phyloP scores from a whole-genome alignment of 768 basidiomycete species.

The Boletus rufocinnamomeus region DNA sequence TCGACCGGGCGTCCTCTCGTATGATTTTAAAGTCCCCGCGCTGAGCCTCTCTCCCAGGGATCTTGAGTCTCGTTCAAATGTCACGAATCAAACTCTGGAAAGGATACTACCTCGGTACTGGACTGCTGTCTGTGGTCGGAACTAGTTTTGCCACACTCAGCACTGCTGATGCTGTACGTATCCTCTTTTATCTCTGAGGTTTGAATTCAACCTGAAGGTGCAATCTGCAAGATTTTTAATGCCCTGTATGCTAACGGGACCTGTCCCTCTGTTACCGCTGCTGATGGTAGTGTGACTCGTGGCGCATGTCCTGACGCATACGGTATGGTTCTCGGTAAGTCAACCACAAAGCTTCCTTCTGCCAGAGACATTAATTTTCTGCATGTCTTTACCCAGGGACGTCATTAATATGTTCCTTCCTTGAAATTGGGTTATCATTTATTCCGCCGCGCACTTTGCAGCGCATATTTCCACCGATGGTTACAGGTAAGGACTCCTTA shows the following conservation, averaged over 20 bases:
- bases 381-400: constrained; percentile 50
- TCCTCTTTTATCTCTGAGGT: not conserved
- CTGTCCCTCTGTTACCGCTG: constrained; percentile 57
- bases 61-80: constrained; percentile 79
- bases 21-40: not conserved
- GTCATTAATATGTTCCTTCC: constrained; percentile 73
- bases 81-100: constrained; percentile 61
- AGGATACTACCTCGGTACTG: constrained; percentile 76
- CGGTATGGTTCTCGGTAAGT: constrained; percentile 69
- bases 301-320: constrained; percentile 78
- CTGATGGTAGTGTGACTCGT: constrained; percentile 61
- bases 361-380: not conserved
- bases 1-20: not conserved
- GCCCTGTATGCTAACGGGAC: constrained; percentile 80
- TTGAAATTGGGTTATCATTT: constrained; percentile 80
- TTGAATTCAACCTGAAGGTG: not conserved
- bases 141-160: constrained; percentile 79
- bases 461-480: constrained; percentile 75
- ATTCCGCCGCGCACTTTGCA: constrained; percentile 63
- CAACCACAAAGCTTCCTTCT: not conserved
- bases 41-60: constrained; percentile 45
- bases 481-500: constrained; percentile 52
- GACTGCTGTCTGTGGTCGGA: constrained; percentile 78
- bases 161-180: constrained; percentile 64
- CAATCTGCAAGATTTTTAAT: constrained; percentile 57